Evolutionary conservation across 1,284 basidiomycete genomes (phyloP).

Genomic region (Inonotus obliquus): DNA sequence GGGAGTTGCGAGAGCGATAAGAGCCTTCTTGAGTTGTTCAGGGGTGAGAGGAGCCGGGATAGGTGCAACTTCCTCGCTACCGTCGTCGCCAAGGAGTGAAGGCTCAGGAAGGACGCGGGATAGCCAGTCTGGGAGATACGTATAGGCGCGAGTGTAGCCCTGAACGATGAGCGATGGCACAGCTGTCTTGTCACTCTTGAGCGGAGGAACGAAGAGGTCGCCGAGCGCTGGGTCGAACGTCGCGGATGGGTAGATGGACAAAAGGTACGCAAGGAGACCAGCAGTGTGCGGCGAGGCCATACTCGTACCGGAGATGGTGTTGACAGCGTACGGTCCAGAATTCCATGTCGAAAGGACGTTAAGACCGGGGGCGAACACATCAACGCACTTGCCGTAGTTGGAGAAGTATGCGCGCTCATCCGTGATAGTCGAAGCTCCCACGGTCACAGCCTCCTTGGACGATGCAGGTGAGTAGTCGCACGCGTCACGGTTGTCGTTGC

Average conservation of each 20-base stretch:
- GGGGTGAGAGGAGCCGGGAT: constrained; percentile 52
- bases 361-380: constrained; percentile 79
- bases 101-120: constrained; percentile 56
- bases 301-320: constrained; percentile 72
- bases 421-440: constrained; percentile 76
- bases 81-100: constrained; percentile 31
- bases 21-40: constrained; percentile 67
- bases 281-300: constrained; percentile 70
- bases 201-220: constrained; percentile 25
- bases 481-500: constrained; percentile 71
- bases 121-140: constrained; percentile 56
- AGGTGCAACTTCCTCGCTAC: constrained; percentile 35
- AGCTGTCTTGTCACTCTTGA: background rate
- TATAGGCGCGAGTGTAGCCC: constrained; percentile 50
- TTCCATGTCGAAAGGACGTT: constrained; percentile 82
- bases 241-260: constrained; percentile 70
- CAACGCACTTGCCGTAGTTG: constrained; percentile 75
- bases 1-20: constrained; percentile 58
- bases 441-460: constrained; percentile 75
- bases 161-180: constrained; percentile 29
- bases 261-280: constrained; percentile 79
- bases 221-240: constrained; percentile 50
- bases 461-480: constrained; percentile 82
- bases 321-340: constrained; percentile 47
- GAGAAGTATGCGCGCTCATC: constrained; percentile 91